These are phyloP conservation scores for Pseudogymnoascus sp. DNA, from an alignment of 2,329 filamentous ascomycete species.

Conservation along the genomic window DNA sequence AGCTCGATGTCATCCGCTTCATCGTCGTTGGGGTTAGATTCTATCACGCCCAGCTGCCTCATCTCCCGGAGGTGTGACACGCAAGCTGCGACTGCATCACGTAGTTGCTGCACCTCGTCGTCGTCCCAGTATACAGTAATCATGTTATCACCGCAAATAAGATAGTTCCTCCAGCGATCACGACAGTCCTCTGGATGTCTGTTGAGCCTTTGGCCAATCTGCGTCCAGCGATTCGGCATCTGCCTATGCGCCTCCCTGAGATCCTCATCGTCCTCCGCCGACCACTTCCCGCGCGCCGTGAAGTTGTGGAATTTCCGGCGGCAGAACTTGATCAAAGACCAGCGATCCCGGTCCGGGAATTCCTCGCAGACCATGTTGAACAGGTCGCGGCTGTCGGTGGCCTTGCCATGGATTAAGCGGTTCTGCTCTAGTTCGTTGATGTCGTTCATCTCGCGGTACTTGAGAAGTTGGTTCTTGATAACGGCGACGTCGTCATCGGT, in stretches of 20 bases:
- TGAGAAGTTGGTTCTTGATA: constrained; percentile 30
- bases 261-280: constrained; percentile 49
- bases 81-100: constrained; percentile 45
- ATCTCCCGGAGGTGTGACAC: constrained; percentile 42
- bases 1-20: constrained; percentile 35
- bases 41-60: constrained; percentile 18
- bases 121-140: constrained; percentile 52
- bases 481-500: constrained; percentile 9
- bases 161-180: constrained; percentile 64
- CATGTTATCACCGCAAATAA: constrained; percentile 48
- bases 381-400: constrained; percentile 36
- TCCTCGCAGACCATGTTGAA: constrained; percentile 44
- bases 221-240: constrained; percentile 43
- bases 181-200: constrained; percentile 60
- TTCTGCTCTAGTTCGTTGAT: constrained; percentile 44
- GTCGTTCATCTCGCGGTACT: constrained; percentile 38
- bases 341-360: constrained; percentile 44
- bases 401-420: constrained; percentile 33
- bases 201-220: constrained; percentile 56
- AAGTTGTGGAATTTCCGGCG: constrained; percentile 62
- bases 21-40: constrained; percentile 28
- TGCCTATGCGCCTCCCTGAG: constrained; percentile 42
- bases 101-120: constrained; percentile 51
- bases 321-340: constrained; percentile 49
- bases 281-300: constrained; percentile 54